phyloP scores from a whole-genome alignment of 176 grass and related monocot genomes.

The Raddia distichophylla region DNA sequence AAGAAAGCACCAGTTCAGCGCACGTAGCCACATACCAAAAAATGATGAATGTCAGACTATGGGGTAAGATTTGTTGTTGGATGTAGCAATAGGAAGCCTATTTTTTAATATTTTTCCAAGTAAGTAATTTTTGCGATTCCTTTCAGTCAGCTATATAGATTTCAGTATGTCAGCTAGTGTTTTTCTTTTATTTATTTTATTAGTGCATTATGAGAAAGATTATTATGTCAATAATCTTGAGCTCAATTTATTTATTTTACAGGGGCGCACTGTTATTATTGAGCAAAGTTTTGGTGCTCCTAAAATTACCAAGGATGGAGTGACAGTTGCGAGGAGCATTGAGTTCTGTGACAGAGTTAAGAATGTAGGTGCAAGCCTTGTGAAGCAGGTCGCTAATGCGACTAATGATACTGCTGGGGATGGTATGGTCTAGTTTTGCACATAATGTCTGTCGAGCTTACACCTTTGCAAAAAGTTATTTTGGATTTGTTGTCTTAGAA shows the following conservation, averaged over 20 bases:
- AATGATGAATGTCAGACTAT: background rate
- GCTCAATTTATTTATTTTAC: slow-evolving; percentile 20
- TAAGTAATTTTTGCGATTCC: background rate
- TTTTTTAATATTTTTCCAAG: background rate
- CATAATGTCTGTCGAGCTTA: background rate
- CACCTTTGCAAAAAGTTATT: background rate
- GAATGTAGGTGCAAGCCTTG: slow-evolving; percentile 78
- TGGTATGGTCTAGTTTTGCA: slow-evolving; percentile 51
- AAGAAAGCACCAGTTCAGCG: background rate
- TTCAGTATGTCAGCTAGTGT: background rate
- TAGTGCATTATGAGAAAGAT: background rate
- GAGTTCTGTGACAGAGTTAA: slow-evolving; percentile 77
- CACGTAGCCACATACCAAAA: background rate
- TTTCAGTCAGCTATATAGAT: background rate
- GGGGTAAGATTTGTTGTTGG: background rate
- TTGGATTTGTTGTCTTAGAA: background rate
- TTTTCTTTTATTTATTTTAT: background rate
- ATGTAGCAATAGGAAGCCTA: background rate
- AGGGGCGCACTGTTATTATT: slow-evolving; percentile 73
- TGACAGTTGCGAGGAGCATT: slow-evolving; percentile 83
- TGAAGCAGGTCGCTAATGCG: slow-evolving; percentile 84
- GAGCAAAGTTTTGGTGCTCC: slow-evolving; percentile 90
- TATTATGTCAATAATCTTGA: background rate
- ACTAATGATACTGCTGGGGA: slow-evolving; percentile 76
- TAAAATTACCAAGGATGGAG: slow-evolving; percentile 83